Percentiles rank a stretch among this genome's conserved stretches.
Evolutionary conservation across 192 early-diverging fungal species (phyloP).

Genomic region (Podila epigama): DNA sequence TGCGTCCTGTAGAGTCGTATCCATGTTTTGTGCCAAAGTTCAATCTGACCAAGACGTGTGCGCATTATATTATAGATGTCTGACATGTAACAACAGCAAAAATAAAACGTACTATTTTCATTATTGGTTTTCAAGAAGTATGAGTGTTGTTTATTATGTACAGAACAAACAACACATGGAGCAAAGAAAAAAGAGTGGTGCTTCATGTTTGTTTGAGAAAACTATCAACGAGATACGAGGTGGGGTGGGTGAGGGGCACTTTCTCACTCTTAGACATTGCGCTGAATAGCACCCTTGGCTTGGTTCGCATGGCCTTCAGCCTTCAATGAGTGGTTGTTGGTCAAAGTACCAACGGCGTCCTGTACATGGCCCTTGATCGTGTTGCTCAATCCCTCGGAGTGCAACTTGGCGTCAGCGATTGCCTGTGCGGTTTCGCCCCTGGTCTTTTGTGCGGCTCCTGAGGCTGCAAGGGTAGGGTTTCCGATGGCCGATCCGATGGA

Average conservation of each 20-base stretch:
- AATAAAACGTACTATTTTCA: background rate
- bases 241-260: too few species aligned
- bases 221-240: too few species aligned
- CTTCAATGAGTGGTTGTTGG: slow-evolving; percentile 1
- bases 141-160: too few species aligned
- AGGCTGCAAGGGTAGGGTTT: background rate
- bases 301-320: slow-evolving; percentile 8
- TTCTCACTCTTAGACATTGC: slow-evolving; percentile 2
- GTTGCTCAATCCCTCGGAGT: slow-evolving; percentile 7
- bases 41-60: background rate
- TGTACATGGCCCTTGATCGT: slow-evolving; percentile 14
- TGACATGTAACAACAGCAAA: background rate
- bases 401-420: slow-evolving; percentile 4
- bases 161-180: too few species aligned
- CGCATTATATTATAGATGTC: slow-evolving; percentile 1
- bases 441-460: slow-evolving; percentile 8
- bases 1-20: background rate
- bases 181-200: too few species aligned
- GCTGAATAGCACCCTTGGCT: slow-evolving; percentile 4
- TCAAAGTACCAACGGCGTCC: slow-evolving; percentile 6
- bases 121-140: background rate
- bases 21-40: slow-evolving; percentile 9
- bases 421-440: slow-evolving; percentile 1
- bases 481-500: slow-evolving; percentile 1
- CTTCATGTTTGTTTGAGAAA: too few species aligned